phyloP scores from a whole-genome alignment of 768 basidiomycete genomes.

The Leccinum disarticulatum region DNA sequence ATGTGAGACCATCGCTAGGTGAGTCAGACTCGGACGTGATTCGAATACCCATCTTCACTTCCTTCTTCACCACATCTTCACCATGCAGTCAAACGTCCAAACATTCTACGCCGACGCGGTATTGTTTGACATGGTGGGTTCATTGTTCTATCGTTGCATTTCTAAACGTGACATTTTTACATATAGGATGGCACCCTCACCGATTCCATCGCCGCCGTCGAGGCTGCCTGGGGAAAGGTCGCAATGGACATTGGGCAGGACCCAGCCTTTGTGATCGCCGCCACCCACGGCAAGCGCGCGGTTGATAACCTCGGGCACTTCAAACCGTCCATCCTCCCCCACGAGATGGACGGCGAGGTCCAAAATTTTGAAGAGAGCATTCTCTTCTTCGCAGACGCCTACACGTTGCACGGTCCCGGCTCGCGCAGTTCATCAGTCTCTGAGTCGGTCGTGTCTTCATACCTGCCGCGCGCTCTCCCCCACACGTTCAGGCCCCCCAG shows the following conservation, averaged over 20 bases:
- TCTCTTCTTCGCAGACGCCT: conserved; percentile 66
- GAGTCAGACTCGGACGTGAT: conserved; percentile 11
- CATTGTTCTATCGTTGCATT: neutral
- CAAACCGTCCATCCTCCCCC: conserved; percentile 52
- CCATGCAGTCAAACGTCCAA: conserved; percentile 28
- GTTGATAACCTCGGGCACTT: conserved; percentile 69
- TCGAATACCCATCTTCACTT: conserved; percentile 4
- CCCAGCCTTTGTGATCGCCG: conserved; percentile 64
- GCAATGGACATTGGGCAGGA: conserved; percentile 69
- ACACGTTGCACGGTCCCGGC: conserved; percentile 42
- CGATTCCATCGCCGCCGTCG: conserved; percentile 71
- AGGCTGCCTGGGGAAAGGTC: conserved; percentile 75
- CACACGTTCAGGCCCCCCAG: neutral
- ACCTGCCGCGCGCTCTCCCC: neutral
- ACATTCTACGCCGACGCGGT: conserved; percentile 56
- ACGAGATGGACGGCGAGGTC: conserved; percentile 60
- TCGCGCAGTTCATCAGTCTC: conserved; percentile 26
- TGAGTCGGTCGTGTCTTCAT: neutral
- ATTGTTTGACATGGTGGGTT: conserved; percentile 65
- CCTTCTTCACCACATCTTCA: neutral
- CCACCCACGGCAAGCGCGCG: conserved; percentile 78
- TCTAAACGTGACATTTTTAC: conserved; percentile 25
- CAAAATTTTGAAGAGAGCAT: conserved; percentile 64
- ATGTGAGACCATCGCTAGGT: neutral
- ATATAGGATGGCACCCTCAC: conserved; percentile 67